Conservation (phyloP, 2,329 filamentous ascomycete genomes). For the Fusarium subtropicale region DNA sequence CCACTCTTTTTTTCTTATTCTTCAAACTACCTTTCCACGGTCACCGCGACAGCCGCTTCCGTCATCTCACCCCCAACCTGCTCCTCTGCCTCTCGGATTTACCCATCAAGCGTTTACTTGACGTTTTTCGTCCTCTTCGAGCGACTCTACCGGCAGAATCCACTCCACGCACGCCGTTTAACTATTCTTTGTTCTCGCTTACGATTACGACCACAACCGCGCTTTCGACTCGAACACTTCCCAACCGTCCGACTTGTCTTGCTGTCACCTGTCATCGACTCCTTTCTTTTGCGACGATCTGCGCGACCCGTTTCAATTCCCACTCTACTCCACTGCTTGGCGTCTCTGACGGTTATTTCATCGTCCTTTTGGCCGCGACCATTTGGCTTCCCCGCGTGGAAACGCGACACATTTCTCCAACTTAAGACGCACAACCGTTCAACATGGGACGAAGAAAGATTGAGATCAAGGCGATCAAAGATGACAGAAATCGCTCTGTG, state of each 20-base stretch:
- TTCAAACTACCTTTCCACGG: conserved; percentile 19
- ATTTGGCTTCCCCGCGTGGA: conserved; percentile 37
- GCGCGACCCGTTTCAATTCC: conserved; percentile 24
- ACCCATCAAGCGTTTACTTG: conserved; percentile 18
- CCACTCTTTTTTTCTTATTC: conserved; percentile 30
- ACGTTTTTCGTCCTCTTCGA: conserved; percentile 16
- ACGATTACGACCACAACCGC: conserved; percentile 20
- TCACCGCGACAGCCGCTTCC: conserved; percentile 35
- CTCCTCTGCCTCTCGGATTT: conserved; percentile 23
- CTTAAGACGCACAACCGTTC: conserved; percentile 30
- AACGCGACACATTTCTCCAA: conserved; percentile 38
- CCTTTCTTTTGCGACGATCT: conserved; percentile 19
- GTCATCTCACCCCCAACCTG: conserved; percentile 30
- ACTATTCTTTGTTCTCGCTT: conserved; percentile 40
- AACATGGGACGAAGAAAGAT: conserved; percentile 98
- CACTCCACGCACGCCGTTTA: conserved; percentile 24
- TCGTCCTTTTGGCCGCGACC: conserved; percentile 30
- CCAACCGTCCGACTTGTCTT: conserved; percentile 17
- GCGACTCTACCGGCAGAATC: conserved; percentile 19
- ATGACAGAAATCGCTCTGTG: conserved; percentile 98
- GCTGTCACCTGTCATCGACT: neutral
- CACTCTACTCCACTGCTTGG: conserved; percentile 13
- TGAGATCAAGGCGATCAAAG: conserved; percentile 99
- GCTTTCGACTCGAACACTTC: conserved; percentile 23
- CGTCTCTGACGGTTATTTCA: conserved; percentile 20